Conservation (phyloP, 495 filamentous ascomycete genomes). For the Elasticomyces elasticus region DNA sequence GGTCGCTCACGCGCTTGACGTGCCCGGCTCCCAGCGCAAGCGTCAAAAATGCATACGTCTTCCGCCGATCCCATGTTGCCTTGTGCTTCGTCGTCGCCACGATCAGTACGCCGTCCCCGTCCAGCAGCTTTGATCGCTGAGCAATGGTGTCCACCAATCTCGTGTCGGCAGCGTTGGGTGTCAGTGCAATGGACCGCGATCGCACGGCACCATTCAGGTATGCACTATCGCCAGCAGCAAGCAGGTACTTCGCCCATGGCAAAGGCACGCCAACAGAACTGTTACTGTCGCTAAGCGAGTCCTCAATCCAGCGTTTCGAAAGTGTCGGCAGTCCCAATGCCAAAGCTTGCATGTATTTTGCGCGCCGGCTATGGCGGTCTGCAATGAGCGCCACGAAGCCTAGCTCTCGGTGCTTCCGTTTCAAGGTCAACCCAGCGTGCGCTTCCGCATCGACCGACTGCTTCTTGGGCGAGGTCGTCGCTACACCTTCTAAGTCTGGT, state of each 20-base stretch:
- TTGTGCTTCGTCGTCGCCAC: conserved; percentile 63
- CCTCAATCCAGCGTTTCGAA: conserved; percentile 65
- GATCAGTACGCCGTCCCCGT: conserved; percentile 59
- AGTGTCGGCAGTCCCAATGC: conserved; percentile 83
- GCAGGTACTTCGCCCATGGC: conserved; percentile 70
- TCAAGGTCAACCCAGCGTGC: conserved; percentile 37
- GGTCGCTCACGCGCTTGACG: conserved; percentile 52
- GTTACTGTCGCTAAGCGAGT: conserved; percentile 43
- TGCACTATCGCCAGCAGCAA: conserved; percentile 72
- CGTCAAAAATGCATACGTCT: conserved; percentile 62
- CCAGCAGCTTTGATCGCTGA: conserved; percentile 45
- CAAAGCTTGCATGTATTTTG: conserved; percentile 92
- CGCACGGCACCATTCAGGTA: conserved; percentile 69
- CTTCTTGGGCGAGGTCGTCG: conserved; percentile 26
- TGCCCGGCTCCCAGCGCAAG: conserved; percentile 62
- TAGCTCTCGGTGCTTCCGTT: conserved; percentile 39
- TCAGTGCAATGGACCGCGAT: conserved; percentile 50
- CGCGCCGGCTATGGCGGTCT: conserved; percentile 74
- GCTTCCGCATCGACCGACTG: conserved; percentile 7
- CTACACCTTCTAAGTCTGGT: conserved; percentile 21
- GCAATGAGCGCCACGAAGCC: conserved; percentile 82
- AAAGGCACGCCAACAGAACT: conserved; percentile 42
- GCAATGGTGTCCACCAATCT: conserved; percentile 11
- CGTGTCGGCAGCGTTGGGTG: conserved; percentile 43
- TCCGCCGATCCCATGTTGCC: conserved; percentile 45